Percentiles rank a stretch among this genome's conserved stretches.
Conservation (phyloP, 257 asterid species). For the Coffea canephora region DNA sequence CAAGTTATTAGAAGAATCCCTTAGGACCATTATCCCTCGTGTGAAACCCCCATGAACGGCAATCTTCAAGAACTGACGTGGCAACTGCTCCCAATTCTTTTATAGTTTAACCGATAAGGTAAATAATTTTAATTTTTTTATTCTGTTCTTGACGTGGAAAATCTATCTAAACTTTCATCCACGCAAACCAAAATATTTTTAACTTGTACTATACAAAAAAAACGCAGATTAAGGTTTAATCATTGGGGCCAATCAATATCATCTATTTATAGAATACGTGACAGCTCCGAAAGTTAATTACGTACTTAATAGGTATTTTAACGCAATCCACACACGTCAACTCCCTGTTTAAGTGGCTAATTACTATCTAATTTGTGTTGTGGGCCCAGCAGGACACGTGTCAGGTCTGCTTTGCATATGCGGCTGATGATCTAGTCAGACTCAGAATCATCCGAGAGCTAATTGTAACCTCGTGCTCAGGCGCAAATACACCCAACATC, state of each 20-base stretch:
- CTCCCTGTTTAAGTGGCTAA: neutral
- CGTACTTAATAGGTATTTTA: neutral
- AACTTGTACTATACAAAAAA: too few species aligned
- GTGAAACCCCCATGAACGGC: neutral
- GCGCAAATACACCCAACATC: neutral
- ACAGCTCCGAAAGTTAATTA: neutral
- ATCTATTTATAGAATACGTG: neutral
- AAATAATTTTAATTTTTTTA: neutral
- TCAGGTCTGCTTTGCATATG: too few species aligned
- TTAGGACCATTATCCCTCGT: neutral
- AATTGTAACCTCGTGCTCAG: neutral
- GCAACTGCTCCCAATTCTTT: neutral
- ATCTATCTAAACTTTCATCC: neutral
- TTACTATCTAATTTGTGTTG: neutral
- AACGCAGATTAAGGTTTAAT: neutral
- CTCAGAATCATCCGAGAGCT: too few species aligned
- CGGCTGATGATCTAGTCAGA: too few species aligned
- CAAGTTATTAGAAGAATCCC: neutral
- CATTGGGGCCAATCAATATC: too few species aligned
- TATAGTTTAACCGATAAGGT: neutral
- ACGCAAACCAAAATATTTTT: too few species aligned
- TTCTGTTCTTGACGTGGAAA: neutral
- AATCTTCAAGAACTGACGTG: neutral
- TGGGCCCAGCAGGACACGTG: neutral
- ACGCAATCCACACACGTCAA: neutral